Conservation (phyloP, 768 basidiomycete genomes). For the Xerocomus spinulosus region DNA sequence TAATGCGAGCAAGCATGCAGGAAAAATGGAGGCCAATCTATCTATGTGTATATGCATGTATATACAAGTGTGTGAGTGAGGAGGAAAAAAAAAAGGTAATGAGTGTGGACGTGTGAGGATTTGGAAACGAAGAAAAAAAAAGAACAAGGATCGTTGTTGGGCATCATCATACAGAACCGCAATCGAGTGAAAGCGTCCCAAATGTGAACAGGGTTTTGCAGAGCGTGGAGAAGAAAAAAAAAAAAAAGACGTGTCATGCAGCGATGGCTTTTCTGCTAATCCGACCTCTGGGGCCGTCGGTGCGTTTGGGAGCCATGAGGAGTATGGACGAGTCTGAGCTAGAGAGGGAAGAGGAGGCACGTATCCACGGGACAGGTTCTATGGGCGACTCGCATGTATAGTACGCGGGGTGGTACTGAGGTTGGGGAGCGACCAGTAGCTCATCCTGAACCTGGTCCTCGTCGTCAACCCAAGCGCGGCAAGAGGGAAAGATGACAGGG, state of each 20-base stretch:
- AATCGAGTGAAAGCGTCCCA: conserved; percentile 27
- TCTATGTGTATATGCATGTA: conserved; percentile 37
- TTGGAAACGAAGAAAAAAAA: conserved; percentile 7
- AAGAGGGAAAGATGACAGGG: conserved; percentile 31
- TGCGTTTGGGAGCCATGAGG: conserved; percentile 26
- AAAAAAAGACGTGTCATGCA: conserved; percentile 11
- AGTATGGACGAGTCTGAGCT: conserved; percentile 28
- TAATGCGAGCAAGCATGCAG: conserved; percentile 29
- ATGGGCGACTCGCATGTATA: conserved; percentile 7
- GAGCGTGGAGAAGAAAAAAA: background rate
- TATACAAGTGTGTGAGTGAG: conserved; percentile 33
- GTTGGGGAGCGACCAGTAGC: conserved; percentile 15
- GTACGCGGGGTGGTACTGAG: conserved; percentile 14
- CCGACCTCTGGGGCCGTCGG: conserved; percentile 14
- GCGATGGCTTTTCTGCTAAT: conserved; percentile 8
- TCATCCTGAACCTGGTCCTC: conserved; percentile 21
- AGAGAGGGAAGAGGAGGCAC: conserved; percentile 20
- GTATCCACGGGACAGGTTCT: conserved; percentile 14
- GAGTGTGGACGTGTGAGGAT: conserved; percentile 23
- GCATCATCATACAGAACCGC: conserved; percentile 16
- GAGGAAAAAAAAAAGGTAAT: conserved; percentile 14
- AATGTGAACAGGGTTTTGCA: background rate
- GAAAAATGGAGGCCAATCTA: conserved; percentile 23
- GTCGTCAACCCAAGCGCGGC: conserved; percentile 29
- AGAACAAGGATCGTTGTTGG: conserved; percentile 18